A percentile compares a stretch with the other conserved stretches of the same genome.
Conservation (phyloP, 441 rosid species). For the Pelargonium australe region DNA sequence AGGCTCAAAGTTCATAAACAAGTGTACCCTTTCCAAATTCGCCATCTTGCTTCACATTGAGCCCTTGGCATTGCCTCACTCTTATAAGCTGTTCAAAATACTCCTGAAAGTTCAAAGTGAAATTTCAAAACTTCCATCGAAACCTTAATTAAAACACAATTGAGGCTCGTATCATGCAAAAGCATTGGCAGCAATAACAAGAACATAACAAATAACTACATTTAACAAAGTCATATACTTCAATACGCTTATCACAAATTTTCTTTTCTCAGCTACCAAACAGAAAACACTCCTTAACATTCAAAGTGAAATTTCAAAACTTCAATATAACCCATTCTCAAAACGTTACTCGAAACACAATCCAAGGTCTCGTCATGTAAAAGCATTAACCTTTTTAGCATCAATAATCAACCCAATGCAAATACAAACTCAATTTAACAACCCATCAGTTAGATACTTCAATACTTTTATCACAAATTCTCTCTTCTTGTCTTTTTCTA, state of each 20-base stretch:
- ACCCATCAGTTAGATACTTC: neutral
- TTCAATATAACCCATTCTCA: neutral
- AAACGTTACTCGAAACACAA: neutral
- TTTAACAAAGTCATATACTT: no score
- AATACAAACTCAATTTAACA: neutral
- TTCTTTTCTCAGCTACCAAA: no score
- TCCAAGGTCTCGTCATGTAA: neutral
- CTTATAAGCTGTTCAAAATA: conserved; percentile 54
- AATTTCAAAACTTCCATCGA: no score
- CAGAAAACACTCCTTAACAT: neutral
- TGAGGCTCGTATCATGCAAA: no score
- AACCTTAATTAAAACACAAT: no score
- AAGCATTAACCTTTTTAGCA: neutral
- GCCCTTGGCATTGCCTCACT: conserved; percentile 37
- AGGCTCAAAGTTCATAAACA: neutral
- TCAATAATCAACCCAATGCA: neutral
- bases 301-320: neutral
- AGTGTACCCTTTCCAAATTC: conserved; percentile 56
- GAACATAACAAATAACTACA: no score
- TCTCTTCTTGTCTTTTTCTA: no score
- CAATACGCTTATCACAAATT: no score
- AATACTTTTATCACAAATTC: no score
- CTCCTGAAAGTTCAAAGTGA: conserved; percentile 36
- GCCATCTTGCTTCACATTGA: conserved; percentile 44
- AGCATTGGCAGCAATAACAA: no score